phyloP scores from a whole-genome alignment of 495 filamentous ascomycete species.

The Hypoxylon lenormandii region DNA sequence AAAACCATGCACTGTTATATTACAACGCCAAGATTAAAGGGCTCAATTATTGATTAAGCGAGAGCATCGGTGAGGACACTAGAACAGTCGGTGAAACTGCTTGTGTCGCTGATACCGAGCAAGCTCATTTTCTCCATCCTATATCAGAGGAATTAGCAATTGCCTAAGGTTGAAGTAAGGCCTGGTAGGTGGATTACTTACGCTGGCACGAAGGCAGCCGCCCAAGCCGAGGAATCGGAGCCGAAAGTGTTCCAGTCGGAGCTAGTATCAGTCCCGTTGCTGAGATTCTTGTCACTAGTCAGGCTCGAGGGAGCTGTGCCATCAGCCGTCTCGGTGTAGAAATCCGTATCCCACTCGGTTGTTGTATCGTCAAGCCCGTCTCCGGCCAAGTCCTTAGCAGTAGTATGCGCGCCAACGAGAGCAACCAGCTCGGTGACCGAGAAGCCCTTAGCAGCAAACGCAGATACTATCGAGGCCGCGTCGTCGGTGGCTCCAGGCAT shows the following conservation, averaged over 20 bases:
- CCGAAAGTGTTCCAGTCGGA: conserved; percentile 32
- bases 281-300: conserved; percentile 38
- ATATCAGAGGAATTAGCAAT: conserved; percentile 1
- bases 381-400: conserved; percentile 35
- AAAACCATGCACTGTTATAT: conserved; percentile 5
- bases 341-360: conserved; percentile 28
- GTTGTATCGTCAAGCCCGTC: conserved; percentile 30
- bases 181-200: conserved; percentile 4
- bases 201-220: conserved; percentile 43
- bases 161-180: not conserved
- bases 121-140: conserved; percentile 46
- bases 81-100: conserved; percentile 37
- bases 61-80: conserved; percentile 36
- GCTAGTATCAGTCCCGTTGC: conserved; percentile 39
- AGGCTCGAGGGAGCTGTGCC: conserved; percentile 34
- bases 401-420: conserved; percentile 43
- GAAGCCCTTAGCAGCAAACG: conserved; percentile 46
- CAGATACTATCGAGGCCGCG: conserved; percentile 31
- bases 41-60: conserved; percentile 16
- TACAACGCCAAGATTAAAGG: not conserved
- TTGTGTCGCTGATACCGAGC: conserved; percentile 33
- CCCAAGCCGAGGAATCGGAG: conserved; percentile 30
- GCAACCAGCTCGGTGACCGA: conserved; percentile 41
- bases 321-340: conserved; percentile 41
- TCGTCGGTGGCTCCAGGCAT: conserved; percentile 22